Conservation (phyloP, 306 rosid genomes). For the Geum urbanum region DNA sequence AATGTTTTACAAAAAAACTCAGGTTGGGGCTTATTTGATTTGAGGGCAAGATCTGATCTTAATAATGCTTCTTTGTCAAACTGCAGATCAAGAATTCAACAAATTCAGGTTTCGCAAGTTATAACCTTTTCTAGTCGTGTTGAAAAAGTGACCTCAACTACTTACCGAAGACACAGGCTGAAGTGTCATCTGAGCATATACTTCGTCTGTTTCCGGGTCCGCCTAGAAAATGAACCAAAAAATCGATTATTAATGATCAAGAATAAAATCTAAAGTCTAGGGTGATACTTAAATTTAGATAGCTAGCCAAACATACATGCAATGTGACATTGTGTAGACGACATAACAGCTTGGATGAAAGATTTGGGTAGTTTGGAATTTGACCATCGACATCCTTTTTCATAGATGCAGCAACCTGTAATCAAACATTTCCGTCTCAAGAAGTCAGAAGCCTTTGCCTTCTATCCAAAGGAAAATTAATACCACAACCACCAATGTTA, state of each 20-base stretch:
- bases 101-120: constrained; percentile 18
- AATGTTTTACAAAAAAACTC: constrained; percentile 92
- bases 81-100: constrained; percentile 31
- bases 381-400: constrained; percentile 74
- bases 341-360: constrained; percentile 76
- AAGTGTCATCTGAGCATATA: constrained; percentile 93
- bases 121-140: background rate
- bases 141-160: background rate
- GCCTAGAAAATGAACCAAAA: constrained; percentile 47
- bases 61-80: constrained; percentile 79
- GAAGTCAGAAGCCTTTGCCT: background rate
- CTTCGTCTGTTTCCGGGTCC: constrained; percentile 91
- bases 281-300: background rate
- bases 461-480: background rate
- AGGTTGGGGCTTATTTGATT: constrained; percentile 69
- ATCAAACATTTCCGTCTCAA: constrained; percentile 7
- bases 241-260: background rate
- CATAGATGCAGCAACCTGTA: constrained; percentile 92
- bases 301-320: constrained; percentile 64
- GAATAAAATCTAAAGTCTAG: background rate
- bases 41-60: constrained; percentile 86
- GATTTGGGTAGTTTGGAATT: constrained; percentile 80
- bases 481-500: background rate
- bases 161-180: constrained; percentile 80
- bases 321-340: constrained; percentile 77